Percentiles rank a stretch among this genome's conserved stretches.
Conservation (phyloP, 805 yeast genomes). For the Dipodascopsis tothii region DNA sequence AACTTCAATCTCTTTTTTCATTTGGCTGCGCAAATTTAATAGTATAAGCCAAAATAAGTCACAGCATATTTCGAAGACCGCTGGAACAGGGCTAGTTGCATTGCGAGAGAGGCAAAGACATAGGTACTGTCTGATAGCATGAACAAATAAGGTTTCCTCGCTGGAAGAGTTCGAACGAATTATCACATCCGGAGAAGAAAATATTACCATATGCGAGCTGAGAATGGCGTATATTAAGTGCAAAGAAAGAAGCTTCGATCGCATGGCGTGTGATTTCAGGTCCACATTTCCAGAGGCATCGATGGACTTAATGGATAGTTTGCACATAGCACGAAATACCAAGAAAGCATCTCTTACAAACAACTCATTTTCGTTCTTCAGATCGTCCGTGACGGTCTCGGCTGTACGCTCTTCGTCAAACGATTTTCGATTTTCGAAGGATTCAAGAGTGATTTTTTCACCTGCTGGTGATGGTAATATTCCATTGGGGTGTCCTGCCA, state of each 20-base stretch:
- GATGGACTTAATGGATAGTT: constrained; percentile 74
- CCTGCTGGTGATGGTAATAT: too few relatives aligned
- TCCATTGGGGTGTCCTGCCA: too few relatives aligned
- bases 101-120: constrained; percentile 79
- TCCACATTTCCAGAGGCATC: constrained; percentile 52
- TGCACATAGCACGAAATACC: constrained; percentile 90
- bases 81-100: constrained; percentile 84
- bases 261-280: constrained; percentile 77
- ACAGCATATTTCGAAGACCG: constrained; percentile 82
- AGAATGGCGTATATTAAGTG: constrained; percentile 82
- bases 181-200: constrained; percentile 42
- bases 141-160: constrained; percentile 54
- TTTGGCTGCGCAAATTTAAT: constrained; percentile 73
- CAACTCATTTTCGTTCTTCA: constrained; percentile 54
- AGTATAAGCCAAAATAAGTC: constrained; percentile 90
- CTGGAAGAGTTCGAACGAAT: constrained; percentile 30
- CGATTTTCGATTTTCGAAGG: constrained; percentile 29
- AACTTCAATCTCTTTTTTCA: constrained; percentile 89
- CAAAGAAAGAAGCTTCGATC: constrained; percentile 82
- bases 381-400: constrained; percentile 35
- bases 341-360: constrained; percentile 85
- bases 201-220: constrained; percentile 76
- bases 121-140: constrained; percentile 75
- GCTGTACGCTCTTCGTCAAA: constrained; percentile 29
- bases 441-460: constrained; percentile 27